Evolutionary conservation across 345 rosid genomes (phyloP).

Genomic region (Eucalyptus pauciflora): DNA sequence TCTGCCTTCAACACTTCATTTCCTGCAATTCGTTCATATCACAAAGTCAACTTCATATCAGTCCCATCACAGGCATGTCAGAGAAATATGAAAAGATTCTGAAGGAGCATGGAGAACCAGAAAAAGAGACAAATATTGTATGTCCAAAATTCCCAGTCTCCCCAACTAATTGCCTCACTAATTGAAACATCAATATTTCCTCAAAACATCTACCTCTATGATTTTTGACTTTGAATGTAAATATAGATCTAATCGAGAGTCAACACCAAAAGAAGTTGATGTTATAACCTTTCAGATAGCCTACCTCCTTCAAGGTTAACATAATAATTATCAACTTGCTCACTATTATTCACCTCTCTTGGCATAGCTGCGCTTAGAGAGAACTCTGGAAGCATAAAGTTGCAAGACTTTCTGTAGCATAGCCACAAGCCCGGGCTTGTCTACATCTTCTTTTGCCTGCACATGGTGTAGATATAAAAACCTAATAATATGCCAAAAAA

Average conservation of each 20-base stretch:
- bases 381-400: slow-evolving; percentile 68
- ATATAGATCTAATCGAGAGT: neutral
- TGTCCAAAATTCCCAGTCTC: neutral
- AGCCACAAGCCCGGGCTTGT: slow-evolving; percentile 86
- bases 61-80: neutral
- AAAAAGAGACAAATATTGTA: neutral
- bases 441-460: slow-evolving; percentile 84
- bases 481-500: neutral
- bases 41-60: neutral
- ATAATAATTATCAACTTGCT: neutral
- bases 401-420: slow-evolving; percentile 92
- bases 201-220: neutral
- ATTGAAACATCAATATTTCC: neutral
- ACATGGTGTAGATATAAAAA: neutral
- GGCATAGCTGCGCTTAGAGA: slow-evolving; percentile 89
- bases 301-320: neutral
- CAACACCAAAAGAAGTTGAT: neutral
- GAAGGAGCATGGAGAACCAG: neutral
- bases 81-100: neutral
- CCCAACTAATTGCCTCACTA: neutral
- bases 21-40: slow-evolving; percentile 26
- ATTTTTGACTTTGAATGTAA: neutral
- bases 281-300: neutral
- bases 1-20: slow-evolving; percentile 62
- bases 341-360: slow-evolving; percentile 47